Percentiles rank a stretch among this genome's conserved stretches.
phyloP scores from a whole-genome alignment of 768 basidiomycete genomes.

The Pleurotus giganteus region DNA sequence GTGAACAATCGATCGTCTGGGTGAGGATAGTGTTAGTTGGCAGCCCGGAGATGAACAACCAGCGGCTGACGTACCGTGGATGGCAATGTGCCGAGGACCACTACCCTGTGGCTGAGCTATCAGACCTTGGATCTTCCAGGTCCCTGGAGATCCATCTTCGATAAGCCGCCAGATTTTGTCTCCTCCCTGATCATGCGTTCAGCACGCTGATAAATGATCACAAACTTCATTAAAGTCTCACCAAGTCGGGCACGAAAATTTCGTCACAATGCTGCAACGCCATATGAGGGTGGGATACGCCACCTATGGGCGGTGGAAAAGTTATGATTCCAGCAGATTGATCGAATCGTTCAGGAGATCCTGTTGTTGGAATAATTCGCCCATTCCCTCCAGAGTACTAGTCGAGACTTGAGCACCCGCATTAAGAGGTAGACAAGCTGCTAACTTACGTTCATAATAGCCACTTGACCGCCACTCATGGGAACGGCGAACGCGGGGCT shows the following conservation, averaged over 20 bases:
- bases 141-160: conserved; percentile 36
- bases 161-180: conserved; percentile 71
- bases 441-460: conserved; percentile 46
- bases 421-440: background rate
- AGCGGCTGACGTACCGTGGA: conserved; percentile 24
- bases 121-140: conserved; percentile 55
- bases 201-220: conserved; percentile 4
- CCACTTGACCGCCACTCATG: conserved; percentile 57
- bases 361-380: conserved; percentile 46
- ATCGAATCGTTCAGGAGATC: conserved; percentile 31
- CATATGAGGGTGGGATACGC: conserved; percentile 66
- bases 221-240: conserved; percentile 25
- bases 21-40: background rate
- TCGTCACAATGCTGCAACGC: conserved; percentile 52
- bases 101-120: conserved; percentile 63
- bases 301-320: conserved; percentile 47
- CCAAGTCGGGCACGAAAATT: conserved; percentile 65
- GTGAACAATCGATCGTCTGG: conserved; percentile 42
- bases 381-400: conserved; percentile 57
- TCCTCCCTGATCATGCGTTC: conserved; percentile 41
- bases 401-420: background rate
- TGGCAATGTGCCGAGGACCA: conserved; percentile 55
- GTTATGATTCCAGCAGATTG: conserved; percentile 40
- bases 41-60: conserved; percentile 3
- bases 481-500: conserved; percentile 49